Percentiles rank a stretch among this genome's conserved stretches.
phyloP scores from a whole-genome alignment of 2,329 filamentous ascomycete species.

The Pseudodiploospora longispora region DNA sequence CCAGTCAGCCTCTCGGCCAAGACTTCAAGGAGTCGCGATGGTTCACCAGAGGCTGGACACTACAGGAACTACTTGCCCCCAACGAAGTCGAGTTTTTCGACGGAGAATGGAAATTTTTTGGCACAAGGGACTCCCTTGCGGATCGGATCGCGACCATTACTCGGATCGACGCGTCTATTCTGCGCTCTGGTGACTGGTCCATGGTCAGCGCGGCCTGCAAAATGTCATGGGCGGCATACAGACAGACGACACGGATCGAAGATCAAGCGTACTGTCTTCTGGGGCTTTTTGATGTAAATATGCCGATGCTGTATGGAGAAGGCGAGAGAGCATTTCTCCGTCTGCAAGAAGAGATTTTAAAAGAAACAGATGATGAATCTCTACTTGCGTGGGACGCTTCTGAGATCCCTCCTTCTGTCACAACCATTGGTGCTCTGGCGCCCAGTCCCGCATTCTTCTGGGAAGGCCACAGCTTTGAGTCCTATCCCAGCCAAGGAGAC shows the following conservation, averaged over 20 bases:
- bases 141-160: conserved; percentile 15
- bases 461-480: conserved; percentile 1
- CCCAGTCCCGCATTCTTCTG: conserved; percentile 11
- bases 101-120: conserved; percentile 15
- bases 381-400: conserved; percentile 3
- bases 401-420: conserved; percentile 2
- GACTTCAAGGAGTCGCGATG: conserved; percentile 4
- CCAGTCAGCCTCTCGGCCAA: background rate
- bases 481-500: conserved; percentile 7
- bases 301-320: conserved; percentile 22
- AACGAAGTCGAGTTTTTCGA: conserved; percentile 18
- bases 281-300: conserved; percentile 21
- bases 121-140: conserved; percentile 14
- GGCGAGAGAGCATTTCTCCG: conserved; percentile 16
- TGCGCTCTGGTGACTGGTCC: conserved; percentile 2
- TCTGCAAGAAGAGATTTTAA: conserved; percentile 17
- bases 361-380: conserved; percentile 2
- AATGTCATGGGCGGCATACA: conserved; percentile 19
- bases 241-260: conserved; percentile 17
- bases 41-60: conserved; percentile 16
- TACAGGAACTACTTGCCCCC: conserved; percentile 23
- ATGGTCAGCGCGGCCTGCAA: conserved; percentile 11
- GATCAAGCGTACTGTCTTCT: conserved; percentile 22
- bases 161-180: conserved; percentile 12
- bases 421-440: conserved; percentile 10